These are phyloP conservation scores for Cytospora piceae DNA, from an alignment of 2,329 filamentous ascomycete genomes.

Conservation along the genomic window DNA sequence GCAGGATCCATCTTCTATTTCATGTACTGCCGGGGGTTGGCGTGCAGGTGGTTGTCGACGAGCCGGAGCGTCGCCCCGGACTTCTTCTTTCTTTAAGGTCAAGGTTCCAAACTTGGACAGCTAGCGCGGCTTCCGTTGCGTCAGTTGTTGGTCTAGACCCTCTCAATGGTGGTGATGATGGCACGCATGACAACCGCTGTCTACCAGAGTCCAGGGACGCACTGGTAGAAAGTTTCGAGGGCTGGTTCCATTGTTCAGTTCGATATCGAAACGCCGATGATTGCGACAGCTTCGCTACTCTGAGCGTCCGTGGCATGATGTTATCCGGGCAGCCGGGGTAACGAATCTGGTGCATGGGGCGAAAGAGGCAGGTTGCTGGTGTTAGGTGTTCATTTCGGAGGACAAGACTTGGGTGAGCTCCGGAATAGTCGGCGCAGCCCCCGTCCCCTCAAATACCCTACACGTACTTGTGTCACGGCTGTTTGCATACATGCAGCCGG, in stretches of 20 bases:
- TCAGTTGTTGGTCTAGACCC: not conserved
- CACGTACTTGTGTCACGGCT: not conserved
- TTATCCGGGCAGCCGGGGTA: not conserved
- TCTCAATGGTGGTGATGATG: not conserved
- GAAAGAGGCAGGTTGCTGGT: not conserved
- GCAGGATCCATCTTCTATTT: not conserved
- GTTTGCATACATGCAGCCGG: not conserved
- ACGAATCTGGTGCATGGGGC: not conserved
- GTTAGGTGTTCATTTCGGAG: not conserved
- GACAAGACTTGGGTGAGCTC: not conserved
- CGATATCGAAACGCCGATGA: not conserved
- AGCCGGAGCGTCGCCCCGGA: not conserved
- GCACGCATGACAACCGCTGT: not conserved
- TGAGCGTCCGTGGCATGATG: not conserved
- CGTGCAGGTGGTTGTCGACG: not conserved
- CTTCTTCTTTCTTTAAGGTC: not conserved
- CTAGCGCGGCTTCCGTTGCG: not conserved
- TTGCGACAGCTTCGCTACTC: not conserved
- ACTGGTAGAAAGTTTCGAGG: not conserved
- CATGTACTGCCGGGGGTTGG: not conserved
- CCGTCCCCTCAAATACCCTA: not conserved
- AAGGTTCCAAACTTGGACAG: not conserved
- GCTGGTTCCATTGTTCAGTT: no score
- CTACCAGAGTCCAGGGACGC: not conserved
- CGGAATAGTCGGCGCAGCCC: slow-evolving; percentile 11